Evolutionary conservation across 371 early-diverging fungal genomes (phyloP).

Genomic region (Mortierella sp.): DNA sequence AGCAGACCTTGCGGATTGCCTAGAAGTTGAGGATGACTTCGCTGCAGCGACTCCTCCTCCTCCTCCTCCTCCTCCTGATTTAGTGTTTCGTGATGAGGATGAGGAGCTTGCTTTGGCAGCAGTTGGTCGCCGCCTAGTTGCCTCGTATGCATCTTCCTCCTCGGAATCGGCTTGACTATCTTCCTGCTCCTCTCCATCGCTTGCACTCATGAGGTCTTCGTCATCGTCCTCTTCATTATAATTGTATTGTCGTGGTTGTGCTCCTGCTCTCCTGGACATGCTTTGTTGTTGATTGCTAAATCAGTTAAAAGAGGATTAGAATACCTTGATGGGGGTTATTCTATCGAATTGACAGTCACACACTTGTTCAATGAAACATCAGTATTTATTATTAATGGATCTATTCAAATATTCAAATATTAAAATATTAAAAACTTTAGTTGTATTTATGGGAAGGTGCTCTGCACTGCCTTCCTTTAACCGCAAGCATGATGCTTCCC

Average conservation of each 20-base stretch:
- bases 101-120: constrained; percentile 7
- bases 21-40: constrained; percentile 3
- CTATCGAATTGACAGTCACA: no score
- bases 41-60: background rate
- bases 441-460: no score
- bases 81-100: constrained; percentile 7
- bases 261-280: constrained; percentile 37
- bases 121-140: constrained; percentile 6
- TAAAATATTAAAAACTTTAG: no score
- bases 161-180: constrained; percentile 33
- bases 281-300: no score
- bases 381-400: no score
- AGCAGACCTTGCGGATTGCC: constrained; percentile 11
- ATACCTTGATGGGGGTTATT: no score
- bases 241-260: constrained; percentile 37
- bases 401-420: no score
- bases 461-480: no score
- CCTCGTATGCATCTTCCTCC: constrained; percentile 27
- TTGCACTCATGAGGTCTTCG: constrained; percentile 6
- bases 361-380: no score
- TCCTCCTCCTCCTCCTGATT: background rate
- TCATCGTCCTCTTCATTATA: constrained; percentile 38
- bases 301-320: background rate
- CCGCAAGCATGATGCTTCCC: no score
- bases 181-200: constrained; percentile 11